These are phyloP conservation scores for Leucosporidium scottii DNA, from an alignment of 768 basidiomycete species.

Conservation along the genomic window DNA sequence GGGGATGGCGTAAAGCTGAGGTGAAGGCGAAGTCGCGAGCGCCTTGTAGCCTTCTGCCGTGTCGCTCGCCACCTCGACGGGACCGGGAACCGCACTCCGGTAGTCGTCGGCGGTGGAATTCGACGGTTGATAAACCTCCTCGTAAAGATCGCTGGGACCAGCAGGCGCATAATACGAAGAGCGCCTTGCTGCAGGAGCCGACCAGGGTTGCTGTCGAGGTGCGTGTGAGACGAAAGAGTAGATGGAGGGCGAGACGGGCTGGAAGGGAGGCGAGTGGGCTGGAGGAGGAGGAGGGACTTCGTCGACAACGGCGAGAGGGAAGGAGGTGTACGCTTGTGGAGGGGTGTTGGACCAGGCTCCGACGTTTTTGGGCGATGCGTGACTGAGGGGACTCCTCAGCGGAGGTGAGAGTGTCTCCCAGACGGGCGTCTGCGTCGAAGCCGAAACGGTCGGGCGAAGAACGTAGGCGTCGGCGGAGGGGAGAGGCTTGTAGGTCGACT, in stretches of 20 bases:
- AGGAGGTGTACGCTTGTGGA: conserved; percentile 8
- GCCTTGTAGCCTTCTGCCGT: conserved; percentile 8
- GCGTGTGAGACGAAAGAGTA: conserved; percentile 23
- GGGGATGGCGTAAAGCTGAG: too few species aligned
- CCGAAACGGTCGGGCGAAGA: conserved; percentile 11
- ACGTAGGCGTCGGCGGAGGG: conserved; percentile 7
- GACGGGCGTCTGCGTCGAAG: conserved; percentile 21
- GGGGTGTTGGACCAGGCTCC: conserved; percentile 6
- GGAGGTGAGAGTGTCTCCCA: conserved; percentile 1
- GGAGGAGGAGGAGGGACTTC: neutral
- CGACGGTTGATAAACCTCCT: neutral
- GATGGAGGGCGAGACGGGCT: conserved; percentile 22
- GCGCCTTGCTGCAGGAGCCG: neutral
- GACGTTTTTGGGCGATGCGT: neutral
- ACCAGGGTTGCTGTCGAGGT: neutral
- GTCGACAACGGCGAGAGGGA: neutral
- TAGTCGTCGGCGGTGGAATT: neutral
- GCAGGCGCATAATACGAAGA: too few species aligned
- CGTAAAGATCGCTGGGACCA: neutral
- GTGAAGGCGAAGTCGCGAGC: too few species aligned
- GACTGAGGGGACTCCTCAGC: too few species aligned
- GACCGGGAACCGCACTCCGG: neutral
- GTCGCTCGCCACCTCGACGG: neutral
- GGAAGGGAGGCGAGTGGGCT: conserved; percentile 1
- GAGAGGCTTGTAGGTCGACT: neutral